Conservation (phyloP, 441 rosid species). For the Iberis amara region DNA sequence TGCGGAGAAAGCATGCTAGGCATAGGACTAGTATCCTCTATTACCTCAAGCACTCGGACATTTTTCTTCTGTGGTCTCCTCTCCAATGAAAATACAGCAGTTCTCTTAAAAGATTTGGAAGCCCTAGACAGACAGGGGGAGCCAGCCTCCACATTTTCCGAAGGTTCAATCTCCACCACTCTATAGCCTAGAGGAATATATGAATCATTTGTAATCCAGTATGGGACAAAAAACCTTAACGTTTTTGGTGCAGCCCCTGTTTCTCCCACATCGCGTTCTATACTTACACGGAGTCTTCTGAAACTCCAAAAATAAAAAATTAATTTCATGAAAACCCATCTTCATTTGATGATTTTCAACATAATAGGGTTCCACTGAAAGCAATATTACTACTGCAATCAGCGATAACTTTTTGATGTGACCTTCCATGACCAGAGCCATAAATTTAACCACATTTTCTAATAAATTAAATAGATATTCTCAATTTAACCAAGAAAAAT, state of each 20-base stretch:
- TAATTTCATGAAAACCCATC: neutral
- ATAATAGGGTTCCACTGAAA: constrained; percentile 1
- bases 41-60: constrained; percentile 70
- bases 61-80: constrained; percentile 59
- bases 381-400: neutral
- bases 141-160: constrained; percentile 61
- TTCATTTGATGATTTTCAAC: neutral
- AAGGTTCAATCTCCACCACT: constrained; percentile 82
- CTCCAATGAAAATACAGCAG: constrained; percentile 50
- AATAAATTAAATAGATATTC: too few species aligned
- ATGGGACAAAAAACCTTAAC: constrained; percentile 87
- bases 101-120: constrained; percentile 60
- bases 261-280: constrained; percentile 94
- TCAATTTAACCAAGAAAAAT: too few species aligned
- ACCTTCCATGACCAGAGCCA: constrained; percentile 5
- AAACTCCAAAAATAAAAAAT: constrained; percentile 23
- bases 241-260: constrained; percentile 77
- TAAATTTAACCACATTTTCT: too few species aligned
- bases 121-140: constrained; percentile 59
- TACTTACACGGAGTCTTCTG: constrained; percentile 93
- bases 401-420: constrained; percentile 1
- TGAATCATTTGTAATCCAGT: constrained; percentile 90
- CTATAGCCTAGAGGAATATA: constrained; percentile 72
- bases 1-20: constrained; percentile 99
- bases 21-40: constrained; percentile 83